Evolutionary conservation across 768 basidiomycete genomes (phyloP), one percentile per base, ranked within the genome.

Genomic region (Strobilomyces dryophilus): DNA sequence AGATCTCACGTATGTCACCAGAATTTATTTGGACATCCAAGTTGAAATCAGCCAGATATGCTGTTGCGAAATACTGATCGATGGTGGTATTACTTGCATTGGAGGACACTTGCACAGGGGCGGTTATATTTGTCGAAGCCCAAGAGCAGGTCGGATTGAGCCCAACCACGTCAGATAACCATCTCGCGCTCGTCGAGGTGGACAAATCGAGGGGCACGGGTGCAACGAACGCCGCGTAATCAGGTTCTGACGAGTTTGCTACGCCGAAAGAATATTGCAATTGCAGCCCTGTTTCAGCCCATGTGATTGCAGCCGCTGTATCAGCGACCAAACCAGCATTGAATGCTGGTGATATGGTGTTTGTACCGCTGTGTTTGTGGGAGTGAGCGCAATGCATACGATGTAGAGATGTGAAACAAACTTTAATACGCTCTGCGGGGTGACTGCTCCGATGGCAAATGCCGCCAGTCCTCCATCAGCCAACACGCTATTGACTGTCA

Each of bases 121-220:
- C 1, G 4, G 61, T 61, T 15, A 68, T 36, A 43, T 69, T 67
- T 7, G 67, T 69, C 12, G 56, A 50, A 26, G 66, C 52, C 65
- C 65, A 68, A n/a, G 57, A 61, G 44, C 66, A 68, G 4, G 46
- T 44, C 1, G 66, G 66, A 24, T 67, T 65, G 27, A 69, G 32
- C 44, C 61, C 61, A 4, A 61, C 54, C 15, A 69, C 66, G 45
- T 68, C 66, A 18, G 59, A 56, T 29, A 69, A 31, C 67, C 65
- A 68, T 48, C 66, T 63, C 20, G 67, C 61, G 7, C 20, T 56
- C 14, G 55, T 63, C 1, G 61, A 39, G 5, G 51, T 55, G 11
- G 60, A 12, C 1, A 68, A 41, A 34, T 61, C 29, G 26, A 57
- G 27, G 18, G 66, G 66, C 4, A 27, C 11, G n/a, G 66, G 66